Evolutionary conservation across 73 alveolate genomes (phyloP).

Genomic region (Tetrahymena borealis): DNA sequence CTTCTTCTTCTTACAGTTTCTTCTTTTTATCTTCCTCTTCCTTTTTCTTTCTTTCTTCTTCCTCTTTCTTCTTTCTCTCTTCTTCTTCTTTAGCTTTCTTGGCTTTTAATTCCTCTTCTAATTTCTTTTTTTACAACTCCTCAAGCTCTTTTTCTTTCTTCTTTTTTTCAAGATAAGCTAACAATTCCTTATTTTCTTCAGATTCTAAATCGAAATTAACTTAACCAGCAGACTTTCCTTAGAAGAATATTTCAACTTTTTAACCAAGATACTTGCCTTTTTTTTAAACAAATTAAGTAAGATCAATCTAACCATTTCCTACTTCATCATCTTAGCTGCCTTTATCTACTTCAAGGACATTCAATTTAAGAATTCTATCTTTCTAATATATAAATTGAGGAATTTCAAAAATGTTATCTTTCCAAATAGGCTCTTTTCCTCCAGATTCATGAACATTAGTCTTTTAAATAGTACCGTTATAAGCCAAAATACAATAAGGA

Average conservation of each 20-base stretch:
- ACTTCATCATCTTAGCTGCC: constrained; percentile 35
- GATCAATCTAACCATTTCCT: constrained; percentile 10
- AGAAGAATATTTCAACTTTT: not conserved
- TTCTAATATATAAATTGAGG: not conserved
- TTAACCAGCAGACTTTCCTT: not conserved
- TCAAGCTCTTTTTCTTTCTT: not conserved
- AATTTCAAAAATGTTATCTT: constrained; percentile 7
- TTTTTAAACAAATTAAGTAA: not conserved
- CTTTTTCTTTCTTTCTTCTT: not conserved
- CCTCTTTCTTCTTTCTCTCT: constrained; percentile 1
- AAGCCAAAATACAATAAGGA: constrained; percentile 22
- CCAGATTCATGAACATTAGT: constrained; percentile 44
- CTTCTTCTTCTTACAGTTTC: not conserved
- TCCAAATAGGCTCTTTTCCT: constrained; percentile 53
- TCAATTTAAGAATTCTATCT: not conserved
- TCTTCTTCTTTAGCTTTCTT: not conserved
- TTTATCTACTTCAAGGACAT: constrained; percentile 34
- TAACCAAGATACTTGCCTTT: not conserved
- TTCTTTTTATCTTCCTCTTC: not conserved
- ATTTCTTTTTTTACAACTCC: constrained; percentile 12
- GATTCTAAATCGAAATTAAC: not conserved
- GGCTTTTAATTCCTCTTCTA: not conserved
- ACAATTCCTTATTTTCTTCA: not conserved
- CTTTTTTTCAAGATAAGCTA: not conserved
- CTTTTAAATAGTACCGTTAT: not conserved